Conservation (phyloP, 441 rosid species). For the Populus hybrid region DNA sequence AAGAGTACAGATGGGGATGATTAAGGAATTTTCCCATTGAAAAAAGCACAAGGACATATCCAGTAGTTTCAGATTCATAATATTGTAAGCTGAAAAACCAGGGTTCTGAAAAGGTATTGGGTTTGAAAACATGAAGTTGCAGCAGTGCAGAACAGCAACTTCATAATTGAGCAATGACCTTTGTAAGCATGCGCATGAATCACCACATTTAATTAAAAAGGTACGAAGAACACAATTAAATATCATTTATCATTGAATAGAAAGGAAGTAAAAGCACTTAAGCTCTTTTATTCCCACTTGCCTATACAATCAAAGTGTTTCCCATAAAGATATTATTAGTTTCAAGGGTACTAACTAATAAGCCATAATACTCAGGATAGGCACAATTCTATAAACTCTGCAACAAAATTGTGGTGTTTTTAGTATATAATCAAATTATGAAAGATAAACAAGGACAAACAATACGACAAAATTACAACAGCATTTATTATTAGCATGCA, state of each 20-base stretch:
- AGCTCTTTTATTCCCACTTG: neutral
- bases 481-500: neutral
- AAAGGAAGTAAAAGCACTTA: neutral
- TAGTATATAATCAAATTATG: neutral
- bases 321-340: neutral
- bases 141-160: neutral
- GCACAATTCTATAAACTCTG: neutral
- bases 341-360: neutral
- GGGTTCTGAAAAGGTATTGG: neutral
- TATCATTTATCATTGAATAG: neutral
- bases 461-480: neutral
- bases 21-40: neutral
- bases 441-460: neutral
- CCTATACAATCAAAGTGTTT: neutral
- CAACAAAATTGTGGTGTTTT: neutral
- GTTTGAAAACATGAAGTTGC: neutral
- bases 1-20: neutral
- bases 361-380: neutral
- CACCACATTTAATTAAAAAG: neutral
- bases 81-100: neutral
- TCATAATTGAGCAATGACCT: neutral
- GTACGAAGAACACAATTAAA: neutral
- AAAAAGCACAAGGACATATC: neutral
- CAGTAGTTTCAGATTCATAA: slow-evolving; percentile 2
- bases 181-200: neutral